Evolutionary conservation across 78 protist genomes (phyloP).

Genomic region (Dictyostelium citrinum): DNA sequence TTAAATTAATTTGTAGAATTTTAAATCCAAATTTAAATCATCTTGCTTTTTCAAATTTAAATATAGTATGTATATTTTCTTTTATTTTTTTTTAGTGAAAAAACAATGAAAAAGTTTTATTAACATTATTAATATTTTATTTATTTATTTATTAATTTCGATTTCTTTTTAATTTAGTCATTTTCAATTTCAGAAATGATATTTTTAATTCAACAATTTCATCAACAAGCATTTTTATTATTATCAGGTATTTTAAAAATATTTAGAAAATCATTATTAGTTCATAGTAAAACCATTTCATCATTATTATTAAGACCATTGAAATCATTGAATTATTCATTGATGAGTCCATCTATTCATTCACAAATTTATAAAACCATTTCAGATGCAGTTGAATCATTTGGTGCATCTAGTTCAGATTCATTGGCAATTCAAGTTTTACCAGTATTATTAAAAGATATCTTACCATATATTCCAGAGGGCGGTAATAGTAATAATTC

Average conservation of each 20-base stretch:
- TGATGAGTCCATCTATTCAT: conserved; percentile 25
- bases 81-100: too few relatives aligned
- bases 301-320: conserved; percentile 45
- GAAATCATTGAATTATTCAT: background rate
- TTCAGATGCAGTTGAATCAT: conserved; percentile 17
- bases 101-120: background rate
- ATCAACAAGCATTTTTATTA: conserved; percentile 1
- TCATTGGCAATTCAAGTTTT: conserved; percentile 10
- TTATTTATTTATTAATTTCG: too few relatives aligned
- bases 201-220: conserved; percentile 1
- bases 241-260: background rate
- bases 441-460: conserved; percentile 9
- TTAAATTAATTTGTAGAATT: conserved; percentile 46
- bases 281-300: conserved; percentile 20
- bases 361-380: background rate
- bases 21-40: conserved; percentile 40
- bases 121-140: background rate
- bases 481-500: background rate
- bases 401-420: conserved; percentile 43
- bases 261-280: conserved; percentile 42
- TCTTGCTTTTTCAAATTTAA: background rate
- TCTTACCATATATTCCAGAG: conserved; percentile 58
- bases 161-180: background rate
- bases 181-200: conserved; percentile 9
- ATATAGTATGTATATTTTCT: background rate